Base-by-base conservation (phyloP, 192 early-diverging fungal species). In the Coemansia sp. region DNA sequence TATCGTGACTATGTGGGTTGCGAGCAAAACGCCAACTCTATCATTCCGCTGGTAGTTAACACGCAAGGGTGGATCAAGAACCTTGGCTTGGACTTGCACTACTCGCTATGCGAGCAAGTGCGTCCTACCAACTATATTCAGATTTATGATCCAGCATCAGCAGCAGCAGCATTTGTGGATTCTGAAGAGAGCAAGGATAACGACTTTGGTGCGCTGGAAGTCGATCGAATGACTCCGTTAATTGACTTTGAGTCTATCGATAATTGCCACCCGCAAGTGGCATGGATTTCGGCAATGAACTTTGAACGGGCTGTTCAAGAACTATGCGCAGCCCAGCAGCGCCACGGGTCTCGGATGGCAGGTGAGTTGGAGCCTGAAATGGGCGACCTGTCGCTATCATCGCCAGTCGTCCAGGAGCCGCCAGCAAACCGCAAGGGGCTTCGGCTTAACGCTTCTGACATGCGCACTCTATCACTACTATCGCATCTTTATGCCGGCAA, bases 61-160 rank as follows among this genome's bases (percentile, higher is more conserved):
- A 97, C 93, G 2, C 88, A 93, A 56, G 96, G 96, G 0, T 98
- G 94, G 93, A 76, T 90, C 32, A 92, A 87, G 64, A 94, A 85
- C 5, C 81, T 93, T 60, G 94, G 94, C 9, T 85, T 93, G 47
- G 88, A 93, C 61, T 63, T 98, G 15, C 78, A 93, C 23, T 56
- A 90, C 11, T 80, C 87, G 26, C 62, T 91, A 11, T 74, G 91
- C 16, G 64, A 77, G 37, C 49, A 72, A 3, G 67, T 85, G 9
- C 66, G 55, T 3, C 92, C 94, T 11, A 87, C 87, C 20, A 76
- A 87, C 67, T 80, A 93, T 3, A 81, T 88, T 37, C 86, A 86
- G 36, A 64, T 85, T 1, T 67, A 76, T 54, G 69, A 71, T 28
- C 50, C 65, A 6, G 23, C 28, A 4, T 18, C 45, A 9, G 17